Percentiles rank a stretch among this genome's conserved stretches.
These are phyloP conservation scores for Erysimum cheiranthoides DNA, from an alignment of 345 rosid species.

Conservation along the genomic window DNA sequence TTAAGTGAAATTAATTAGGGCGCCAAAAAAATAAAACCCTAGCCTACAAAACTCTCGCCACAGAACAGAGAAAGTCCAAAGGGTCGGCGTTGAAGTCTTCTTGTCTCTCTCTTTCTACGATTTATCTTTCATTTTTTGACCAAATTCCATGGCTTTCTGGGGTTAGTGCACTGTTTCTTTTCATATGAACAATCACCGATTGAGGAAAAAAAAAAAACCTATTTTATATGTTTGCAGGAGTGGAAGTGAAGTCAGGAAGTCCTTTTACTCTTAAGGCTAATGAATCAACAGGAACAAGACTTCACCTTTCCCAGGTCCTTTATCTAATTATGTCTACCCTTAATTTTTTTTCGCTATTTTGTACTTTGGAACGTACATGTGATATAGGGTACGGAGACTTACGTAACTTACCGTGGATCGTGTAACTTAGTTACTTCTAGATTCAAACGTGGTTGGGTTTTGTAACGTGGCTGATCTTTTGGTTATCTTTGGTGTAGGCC, in stretches of 20 bases:
- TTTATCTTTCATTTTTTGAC: background rate
- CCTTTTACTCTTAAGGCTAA: constrained; percentile 55
- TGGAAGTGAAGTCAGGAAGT: constrained; percentile 67
- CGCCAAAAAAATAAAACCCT: constrained; percentile 35
- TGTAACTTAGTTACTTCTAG: background rate
- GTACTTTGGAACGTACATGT: background rate
- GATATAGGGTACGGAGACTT: background rate
- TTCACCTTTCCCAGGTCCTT: constrained; percentile 71
- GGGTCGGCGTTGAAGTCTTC: constrained; percentile 8
- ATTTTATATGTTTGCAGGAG: constrained; percentile 53
- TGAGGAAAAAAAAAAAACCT: background rate
- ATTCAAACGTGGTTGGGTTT: background rate
- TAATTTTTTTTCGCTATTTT: background rate
- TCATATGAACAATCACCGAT: background rate
- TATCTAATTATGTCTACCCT: background rate
- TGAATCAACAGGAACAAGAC: constrained; percentile 47
- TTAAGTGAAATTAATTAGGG: background rate
- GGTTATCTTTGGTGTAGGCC: constrained; percentile 50
- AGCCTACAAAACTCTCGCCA: background rate
- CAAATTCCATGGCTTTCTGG: constrained; percentile 38
- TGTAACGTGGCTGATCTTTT: constrained; percentile 4
- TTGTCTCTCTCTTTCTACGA: background rate
- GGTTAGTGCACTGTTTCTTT: constrained; percentile 27
- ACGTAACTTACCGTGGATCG: background rate
- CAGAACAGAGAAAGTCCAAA: background rate